These are phyloP conservation scores for Nemophila menziesii DNA, from an alignment of 257 asterid genomes.

Conservation along the genomic window DNA sequence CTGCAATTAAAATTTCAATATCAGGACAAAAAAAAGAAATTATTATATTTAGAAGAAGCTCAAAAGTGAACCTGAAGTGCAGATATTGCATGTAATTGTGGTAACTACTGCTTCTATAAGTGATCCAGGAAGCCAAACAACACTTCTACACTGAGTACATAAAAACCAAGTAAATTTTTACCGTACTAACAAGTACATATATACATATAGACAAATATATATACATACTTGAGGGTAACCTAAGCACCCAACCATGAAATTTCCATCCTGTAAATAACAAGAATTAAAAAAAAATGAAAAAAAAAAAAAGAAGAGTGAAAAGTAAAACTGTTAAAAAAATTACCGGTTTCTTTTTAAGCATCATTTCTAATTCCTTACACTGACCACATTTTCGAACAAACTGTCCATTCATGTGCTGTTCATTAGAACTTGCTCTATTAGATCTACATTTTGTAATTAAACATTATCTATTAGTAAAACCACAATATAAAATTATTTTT, in stretches of 20 bases:
- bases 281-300: neutral
- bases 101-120: slow-evolving; percentile 69
- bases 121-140: slow-evolving; percentile 94
- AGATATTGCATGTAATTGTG: slow-evolving; percentile 48
- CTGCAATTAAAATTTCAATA: slow-evolving; percentile 27
- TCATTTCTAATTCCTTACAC: slow-evolving; percentile 83
- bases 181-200: slow-evolving; percentile 6
- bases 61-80: slow-evolving; percentile 63
- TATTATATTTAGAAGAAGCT: slow-evolving; percentile 1
- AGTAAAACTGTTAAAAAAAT: slow-evolving; percentile 1
- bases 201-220: slow-evolving; percentile 1
- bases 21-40: slow-evolving; percentile 1
- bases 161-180: slow-evolving; percentile 10
- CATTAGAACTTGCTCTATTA: slow-evolving; percentile 48
- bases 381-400: slow-evolving; percentile 67
- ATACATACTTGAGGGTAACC: slow-evolving; percentile 79
- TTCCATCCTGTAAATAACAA: slow-evolving; percentile 71
- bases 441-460: slow-evolving; percentile 37
- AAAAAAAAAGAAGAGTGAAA: neutral
- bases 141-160: slow-evolving; percentile 75
- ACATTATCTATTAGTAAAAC: neutral
- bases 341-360: slow-evolving; percentile 84
- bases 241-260: slow-evolving; percentile 97
- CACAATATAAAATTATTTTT: neutral
- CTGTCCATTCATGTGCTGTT: slow-evolving; percentile 47